These are phyloP conservation scores for Astrothelium macrocarpum DNA, from an alignment of 495 filamentous ascomycete genomes.

Conservation along the genomic window DNA sequence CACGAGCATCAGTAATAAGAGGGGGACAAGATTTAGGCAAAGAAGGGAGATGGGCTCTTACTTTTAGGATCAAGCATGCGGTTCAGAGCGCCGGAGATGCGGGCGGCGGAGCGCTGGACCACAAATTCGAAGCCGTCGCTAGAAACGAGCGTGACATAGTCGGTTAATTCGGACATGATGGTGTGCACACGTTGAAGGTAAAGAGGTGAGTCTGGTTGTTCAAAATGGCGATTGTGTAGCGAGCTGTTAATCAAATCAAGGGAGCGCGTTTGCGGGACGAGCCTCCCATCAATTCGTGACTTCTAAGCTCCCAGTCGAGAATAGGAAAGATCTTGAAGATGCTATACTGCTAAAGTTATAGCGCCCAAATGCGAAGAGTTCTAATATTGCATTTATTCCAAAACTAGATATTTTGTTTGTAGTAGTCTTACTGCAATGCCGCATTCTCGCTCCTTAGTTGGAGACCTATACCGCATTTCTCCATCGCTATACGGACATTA, in stretches of 20 bases:
- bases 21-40: not conserved
- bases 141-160: slow-evolving; percentile 81
- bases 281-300: too few relatives aligned
- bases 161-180: slow-evolving; percentile 20
- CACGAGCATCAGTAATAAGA: not conserved
- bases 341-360: too few relatives aligned
- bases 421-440: too few relatives aligned
- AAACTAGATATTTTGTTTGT: too few relatives aligned
- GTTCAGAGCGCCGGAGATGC: slow-evolving; percentile 64
- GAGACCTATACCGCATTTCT: not conserved
- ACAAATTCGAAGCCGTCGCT: slow-evolving; percentile 84
- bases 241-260: too few relatives aligned
- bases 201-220: not conserved
- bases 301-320: too few relatives aligned
- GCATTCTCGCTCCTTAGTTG: too few relatives aligned
- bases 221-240: too few relatives aligned
- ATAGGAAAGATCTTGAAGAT: too few relatives aligned
- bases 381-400: too few relatives aligned
- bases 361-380: too few relatives aligned
- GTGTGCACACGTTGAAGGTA: not conserved
- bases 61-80: slow-evolving; percentile 77
- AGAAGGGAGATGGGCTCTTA: slow-evolving; percentile 30
- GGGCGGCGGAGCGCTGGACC: slow-evolving; percentile 65
- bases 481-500: not conserved
- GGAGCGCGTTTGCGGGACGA: too few relatives aligned